phyloP scores from a whole-genome alignment of 306 rosid genomes.

The Adenanthera pavonina region DNA sequence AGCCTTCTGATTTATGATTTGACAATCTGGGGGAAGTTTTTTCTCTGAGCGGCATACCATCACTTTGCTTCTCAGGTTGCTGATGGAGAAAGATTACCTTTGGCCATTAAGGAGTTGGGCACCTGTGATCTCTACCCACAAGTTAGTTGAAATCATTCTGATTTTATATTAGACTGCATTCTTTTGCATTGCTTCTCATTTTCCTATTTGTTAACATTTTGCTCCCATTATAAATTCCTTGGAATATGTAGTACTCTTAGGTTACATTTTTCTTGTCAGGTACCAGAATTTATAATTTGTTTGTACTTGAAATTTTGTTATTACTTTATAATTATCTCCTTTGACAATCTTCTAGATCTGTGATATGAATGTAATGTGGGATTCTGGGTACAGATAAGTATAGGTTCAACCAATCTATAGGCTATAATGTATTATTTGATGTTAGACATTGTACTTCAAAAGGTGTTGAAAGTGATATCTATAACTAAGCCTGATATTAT shows the following conservation, averaged over 20 bases:
- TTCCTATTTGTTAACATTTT: neutral
- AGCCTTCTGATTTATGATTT: constrained; percentile 23
- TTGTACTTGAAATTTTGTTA: neutral
- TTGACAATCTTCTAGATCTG: neutral
- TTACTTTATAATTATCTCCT: neutral
- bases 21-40: neutral
- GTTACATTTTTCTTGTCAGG: neutral
- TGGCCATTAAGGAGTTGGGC: constrained; percentile 99
- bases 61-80: constrained; percentile 68
- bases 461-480: constrained; percentile 19
- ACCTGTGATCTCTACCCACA: constrained; percentile 99
- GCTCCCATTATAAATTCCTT: neutral
- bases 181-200: neutral
- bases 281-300: neutral
- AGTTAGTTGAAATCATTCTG: constrained; percentile 53
- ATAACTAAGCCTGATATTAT: constrained; percentile 6
- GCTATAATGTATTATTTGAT: neutral
- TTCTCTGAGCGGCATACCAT: constrained; percentile 27
- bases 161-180: constrained; percentile 12
- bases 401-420: neutral
- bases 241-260: neutral
- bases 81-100: constrained; percentile 96
- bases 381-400: neutral
- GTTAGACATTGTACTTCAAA: constrained; percentile 23
- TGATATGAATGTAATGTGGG: neutral